These are phyloP conservation scores for Zymoseptoria crescenta DNA, from an alignment of 2,329 filamentous ascomycete species.

Conservation along the genomic window DNA sequence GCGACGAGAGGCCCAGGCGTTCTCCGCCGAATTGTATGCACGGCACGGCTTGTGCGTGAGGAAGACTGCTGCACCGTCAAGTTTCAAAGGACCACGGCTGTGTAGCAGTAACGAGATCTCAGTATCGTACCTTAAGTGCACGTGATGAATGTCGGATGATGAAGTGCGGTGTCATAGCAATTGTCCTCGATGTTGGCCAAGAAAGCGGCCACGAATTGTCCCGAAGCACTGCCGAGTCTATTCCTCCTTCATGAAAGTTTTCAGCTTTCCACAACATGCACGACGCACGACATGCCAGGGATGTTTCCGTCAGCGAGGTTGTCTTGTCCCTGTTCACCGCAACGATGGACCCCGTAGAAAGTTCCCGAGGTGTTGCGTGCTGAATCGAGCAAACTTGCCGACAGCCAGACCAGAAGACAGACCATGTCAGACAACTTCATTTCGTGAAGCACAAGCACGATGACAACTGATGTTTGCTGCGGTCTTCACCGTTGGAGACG, in stretches of 20 bases:
- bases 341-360: neutral
- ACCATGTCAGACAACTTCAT: neutral
- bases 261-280: neutral
- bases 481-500: neutral
- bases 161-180: too few species aligned
- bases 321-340: neutral
- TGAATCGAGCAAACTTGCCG: neutral
- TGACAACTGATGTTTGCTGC: neutral
- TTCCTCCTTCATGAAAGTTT: neutral
- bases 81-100: neutral
- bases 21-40: too few species aligned
- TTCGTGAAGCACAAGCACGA: neutral
- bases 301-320: too few species aligned
- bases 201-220: too few species aligned
- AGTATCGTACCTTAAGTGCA: too few species aligned
- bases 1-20: neutral
- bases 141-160: too few species aligned
- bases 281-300: neutral
- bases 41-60: neutral
- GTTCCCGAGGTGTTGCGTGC: too few species aligned
- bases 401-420: neutral
- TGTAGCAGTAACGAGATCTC: neutral
- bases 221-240: neutral
- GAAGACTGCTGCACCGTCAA: neutral
- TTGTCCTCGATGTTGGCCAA: too few species aligned